Evolutionary conservation across 805 yeast species (phyloP).

Genomic region (Saccharomycopsis microspora): DNA sequence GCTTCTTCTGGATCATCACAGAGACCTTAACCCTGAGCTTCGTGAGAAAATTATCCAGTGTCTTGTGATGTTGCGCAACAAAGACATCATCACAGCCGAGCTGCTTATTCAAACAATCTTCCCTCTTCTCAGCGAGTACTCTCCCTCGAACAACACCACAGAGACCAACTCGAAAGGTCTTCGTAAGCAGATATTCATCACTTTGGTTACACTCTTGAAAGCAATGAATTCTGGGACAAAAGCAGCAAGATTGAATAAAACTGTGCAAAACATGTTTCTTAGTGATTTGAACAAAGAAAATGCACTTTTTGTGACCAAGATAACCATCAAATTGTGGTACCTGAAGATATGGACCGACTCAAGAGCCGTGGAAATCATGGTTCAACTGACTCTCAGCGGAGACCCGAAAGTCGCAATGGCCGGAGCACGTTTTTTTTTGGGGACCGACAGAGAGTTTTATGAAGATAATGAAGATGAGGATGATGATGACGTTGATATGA

Average conservation of each 20-base stretch:
- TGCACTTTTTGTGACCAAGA: slow-evolving; percentile 92
- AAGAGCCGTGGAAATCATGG: slow-evolving; percentile 94
- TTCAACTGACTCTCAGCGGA: slow-evolving; percentile 84
- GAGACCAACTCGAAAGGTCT: slow-evolving; percentile 66
- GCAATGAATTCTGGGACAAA: slow-evolving; percentile 80
- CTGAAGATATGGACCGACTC: slow-evolving; percentile 98
- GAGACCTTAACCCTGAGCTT: slow-evolving; percentile 70
- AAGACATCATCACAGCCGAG: slow-evolving; percentile 69
- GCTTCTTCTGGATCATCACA: slow-evolving; percentile 63
- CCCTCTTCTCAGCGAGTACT: slow-evolving; percentile 69
- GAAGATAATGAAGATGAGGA: slow-evolving; percentile 71
- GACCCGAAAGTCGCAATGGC: slow-evolving; percentile 80
- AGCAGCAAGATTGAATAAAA: slow-evolving; percentile 78
- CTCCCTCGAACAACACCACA: slow-evolving; percentile 34
- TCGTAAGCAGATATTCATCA: slow-evolving; percentile 71
- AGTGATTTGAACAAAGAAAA: slow-evolving; percentile 67
- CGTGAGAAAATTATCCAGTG: slow-evolving; percentile 88
- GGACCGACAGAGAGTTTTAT: slow-evolving; percentile 75
- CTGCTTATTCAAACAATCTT: slow-evolving; percentile 74
- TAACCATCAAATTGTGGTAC: slow-evolving; percentile 94
- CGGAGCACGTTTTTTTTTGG: slow-evolving; percentile 84
- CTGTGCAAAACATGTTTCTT: slow-evolving; percentile 87
- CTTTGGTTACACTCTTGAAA: slow-evolving; percentile 69
- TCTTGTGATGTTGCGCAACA: slow-evolving; percentile 82
- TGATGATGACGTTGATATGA: slow-evolving; percentile 65